Evolutionary conservation across 2,329 filamentous ascomycete species (phyloP).

Genomic region (Lachnellula cervina): DNA sequence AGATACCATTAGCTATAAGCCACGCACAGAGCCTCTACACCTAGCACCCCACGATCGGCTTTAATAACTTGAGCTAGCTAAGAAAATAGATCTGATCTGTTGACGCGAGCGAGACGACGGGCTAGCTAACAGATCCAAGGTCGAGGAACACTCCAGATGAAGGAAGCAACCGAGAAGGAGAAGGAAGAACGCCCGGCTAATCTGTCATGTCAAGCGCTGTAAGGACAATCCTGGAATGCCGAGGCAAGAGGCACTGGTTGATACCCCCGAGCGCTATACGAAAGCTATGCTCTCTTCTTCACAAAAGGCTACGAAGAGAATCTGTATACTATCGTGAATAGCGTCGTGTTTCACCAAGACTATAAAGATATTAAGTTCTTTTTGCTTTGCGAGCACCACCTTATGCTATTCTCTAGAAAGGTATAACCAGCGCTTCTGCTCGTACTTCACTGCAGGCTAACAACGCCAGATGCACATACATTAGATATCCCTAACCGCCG

Average conservation of each 20-base stretch:
- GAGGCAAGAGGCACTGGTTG: conserved; percentile 52
- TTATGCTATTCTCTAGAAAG: conserved; percentile 92
- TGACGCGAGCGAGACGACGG: too few relatives aligned
- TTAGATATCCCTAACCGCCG: conserved; percentile 87
- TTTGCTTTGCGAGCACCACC: conserved; percentile 89
- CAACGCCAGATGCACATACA: conserved; percentile 78
- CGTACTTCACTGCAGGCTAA: conserved; percentile 1
- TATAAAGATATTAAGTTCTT: conserved; percentile 95
- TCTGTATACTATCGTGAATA: conserved; percentile 79
- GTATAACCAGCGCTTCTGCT: conserved; percentile 40
- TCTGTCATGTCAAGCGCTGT: too few relatives aligned
- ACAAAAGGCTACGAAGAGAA: conserved; percentile 95
- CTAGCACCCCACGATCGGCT: too few relatives aligned
- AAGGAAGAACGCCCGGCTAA: too few relatives aligned
- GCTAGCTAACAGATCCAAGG: too few relatives aligned
- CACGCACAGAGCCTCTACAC: too few relatives aligned
- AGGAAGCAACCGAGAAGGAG: too few relatives aligned
- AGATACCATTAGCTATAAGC: too few relatives aligned
- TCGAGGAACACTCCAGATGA: too few relatives aligned
- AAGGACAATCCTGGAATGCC: too few relatives aligned
- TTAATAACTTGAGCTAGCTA: too few relatives aligned
- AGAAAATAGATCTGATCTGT: too few relatives aligned
- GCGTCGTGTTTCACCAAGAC: conserved; percentile 88
- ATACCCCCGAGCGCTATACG: conserved; percentile 76
- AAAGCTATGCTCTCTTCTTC: conserved; percentile 89